A percentile compares a stretch with the other conserved stretches of the same genome.
Evolutionary conservation across 768 basidiomycete genomes (phyloP).

Genomic region (Vararia minispora): DNA sequence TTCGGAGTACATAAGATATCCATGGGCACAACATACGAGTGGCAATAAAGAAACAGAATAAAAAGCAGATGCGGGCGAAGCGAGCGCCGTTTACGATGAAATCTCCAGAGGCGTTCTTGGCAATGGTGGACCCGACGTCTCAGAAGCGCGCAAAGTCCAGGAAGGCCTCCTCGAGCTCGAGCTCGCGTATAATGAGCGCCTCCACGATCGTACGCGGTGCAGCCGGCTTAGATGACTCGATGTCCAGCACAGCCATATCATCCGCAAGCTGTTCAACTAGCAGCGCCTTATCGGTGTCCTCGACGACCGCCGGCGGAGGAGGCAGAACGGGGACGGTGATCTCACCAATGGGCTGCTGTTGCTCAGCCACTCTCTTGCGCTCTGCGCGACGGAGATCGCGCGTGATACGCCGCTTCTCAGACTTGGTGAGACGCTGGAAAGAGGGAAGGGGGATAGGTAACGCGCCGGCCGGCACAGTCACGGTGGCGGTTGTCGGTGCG

Average conservation of each 20-base stretch:
- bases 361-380: too few relatives aligned
- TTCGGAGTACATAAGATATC: too few relatives aligned
- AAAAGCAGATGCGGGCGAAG: too few relatives aligned
- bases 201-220: conserved; percentile 69
- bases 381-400: conserved; percentile 11
- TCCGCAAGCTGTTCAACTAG: conserved; percentile 21
- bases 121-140: too few relatives aligned
- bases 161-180: conserved; percentile 66
- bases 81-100: too few relatives aligned
- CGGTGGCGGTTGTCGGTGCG: too few relatives aligned
- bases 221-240: conserved; percentile 22
- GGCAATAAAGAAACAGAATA: too few relatives aligned
- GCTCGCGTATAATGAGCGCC: conserved; percentile 67
- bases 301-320: conserved; percentile 6
- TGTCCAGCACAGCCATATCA: conserved; percentile 4
- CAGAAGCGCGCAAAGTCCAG: conserved; percentile 61
- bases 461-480: too few relatives aligned
- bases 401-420: conserved; percentile 2
- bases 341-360: too few relatives aligned
- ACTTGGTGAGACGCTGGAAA: background rate
- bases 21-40: too few relatives aligned
- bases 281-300: conserved; percentile 1
- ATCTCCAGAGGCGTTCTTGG: too few relatives aligned
- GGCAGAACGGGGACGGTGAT: too few relatives aligned
- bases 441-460: background rate